Base-by-base conservation (phyloP, 1,284 basidiomycete species). In the Ganoderma sinense region DNA sequence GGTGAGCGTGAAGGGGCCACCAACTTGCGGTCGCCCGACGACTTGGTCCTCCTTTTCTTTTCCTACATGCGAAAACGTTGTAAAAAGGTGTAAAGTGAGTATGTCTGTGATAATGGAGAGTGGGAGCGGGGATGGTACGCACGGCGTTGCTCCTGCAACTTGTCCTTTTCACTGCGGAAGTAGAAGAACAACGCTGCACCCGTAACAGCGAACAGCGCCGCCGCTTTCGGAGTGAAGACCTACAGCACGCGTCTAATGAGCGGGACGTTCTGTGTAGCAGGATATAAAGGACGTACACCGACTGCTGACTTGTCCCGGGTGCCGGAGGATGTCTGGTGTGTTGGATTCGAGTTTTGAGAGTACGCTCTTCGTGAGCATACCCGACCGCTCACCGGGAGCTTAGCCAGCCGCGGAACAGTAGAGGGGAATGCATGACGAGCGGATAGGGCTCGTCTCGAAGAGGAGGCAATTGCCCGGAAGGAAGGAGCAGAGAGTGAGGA, bases 161-260 rank as follows among this genome's bases (percentile, higher is more conserved):
- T 89, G 36, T 86, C 84, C 83, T 99, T 99, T 82, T 98, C 97
- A 67, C 89, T 84, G 64, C 91, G 88, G 82, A 99, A 99, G 85
- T 99, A 99, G 75, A 88, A 90, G 78, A 92, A 95, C 39, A 99
- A 84, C 0, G 92, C 96, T 5, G 87, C 82, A 6, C 97, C 97
- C 0, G 95, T 94, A 0, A 88, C 83, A 48, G 97, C 81, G 80
- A 99, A 98, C 23, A 99, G 78, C 0, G 86, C 89, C 0, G 94
- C 96, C 0, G 97, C 92, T 70, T 86, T 87, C 58, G 95, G 94
- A 5, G 95, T 97, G 81, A 98, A 98, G 3, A 96, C 93, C 95
- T 97, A 67, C 39, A n/a, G 18, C 41, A n/a, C 39, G n/a, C n/a
- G 11, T 40, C 5, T 14, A 41, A 6, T 33, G 16, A 36, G 31